These are phyloP conservation scores for Umbelopsis vinacea DNA, from an alignment of 192 early-diverging fungal species.

Conservation along the genomic window DNA sequence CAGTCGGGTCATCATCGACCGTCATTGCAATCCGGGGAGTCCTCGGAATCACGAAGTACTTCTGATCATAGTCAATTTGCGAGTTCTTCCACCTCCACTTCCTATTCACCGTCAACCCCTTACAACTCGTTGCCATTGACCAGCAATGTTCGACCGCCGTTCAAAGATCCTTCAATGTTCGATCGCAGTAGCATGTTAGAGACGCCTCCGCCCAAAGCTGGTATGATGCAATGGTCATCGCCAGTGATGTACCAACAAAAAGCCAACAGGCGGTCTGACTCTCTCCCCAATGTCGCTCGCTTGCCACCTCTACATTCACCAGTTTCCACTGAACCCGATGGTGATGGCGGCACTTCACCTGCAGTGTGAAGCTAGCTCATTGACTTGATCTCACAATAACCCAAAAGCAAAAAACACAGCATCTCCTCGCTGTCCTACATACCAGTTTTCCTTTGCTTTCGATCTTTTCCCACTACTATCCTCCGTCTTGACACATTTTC, in stretches of 20 bases:
- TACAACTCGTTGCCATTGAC: neutral
- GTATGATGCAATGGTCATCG: neutral
- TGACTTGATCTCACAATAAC: neutral
- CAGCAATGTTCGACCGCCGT: neutral
- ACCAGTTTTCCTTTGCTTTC: neutral
- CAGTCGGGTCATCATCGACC: neutral
- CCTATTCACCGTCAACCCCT: neutral
- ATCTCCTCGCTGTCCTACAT: constrained; percentile 5
- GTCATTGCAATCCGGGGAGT: neutral
- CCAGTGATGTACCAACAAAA: neutral
- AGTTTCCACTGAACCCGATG: neutral
- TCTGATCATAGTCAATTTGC: constrained; percentile 13
- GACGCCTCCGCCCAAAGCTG: neutral
- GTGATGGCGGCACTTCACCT: neutral
- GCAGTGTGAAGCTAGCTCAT: neutral
- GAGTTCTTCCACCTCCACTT: neutral
- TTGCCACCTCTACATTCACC: neutral
- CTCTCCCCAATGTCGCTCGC: neutral
- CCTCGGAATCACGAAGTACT: constrained; percentile 12
- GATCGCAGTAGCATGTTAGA: neutral
- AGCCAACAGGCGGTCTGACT: neutral
- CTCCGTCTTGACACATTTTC: too few species aligned
- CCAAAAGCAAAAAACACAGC: neutral
- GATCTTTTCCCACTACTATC: too few species aligned
- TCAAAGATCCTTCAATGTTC: neutral